Evolutionary conservation across 495 filamentous ascomycete genomes (phyloP), one percentile per base, ranked within the genome.

Genomic region (Rusavskia elegans): DNA sequence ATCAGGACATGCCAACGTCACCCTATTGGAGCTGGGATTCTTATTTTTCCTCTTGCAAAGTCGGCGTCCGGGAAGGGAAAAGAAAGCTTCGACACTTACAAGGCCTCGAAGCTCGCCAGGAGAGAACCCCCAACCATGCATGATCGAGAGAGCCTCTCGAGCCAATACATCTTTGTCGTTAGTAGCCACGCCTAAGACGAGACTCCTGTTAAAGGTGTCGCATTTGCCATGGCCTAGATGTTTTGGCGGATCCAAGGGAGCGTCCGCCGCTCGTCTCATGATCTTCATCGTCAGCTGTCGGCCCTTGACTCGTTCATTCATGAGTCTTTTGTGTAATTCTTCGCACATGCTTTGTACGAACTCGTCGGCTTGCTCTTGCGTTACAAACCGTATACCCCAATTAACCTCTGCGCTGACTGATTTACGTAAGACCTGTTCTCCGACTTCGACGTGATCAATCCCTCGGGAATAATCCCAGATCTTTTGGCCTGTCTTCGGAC

Each of bases 391-490:
- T 49, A 98, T 92, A 2, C 92, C 92, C 93, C 93, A 98, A 59
- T 95, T 98, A 53, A 98, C 87, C 55, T 97, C 89, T 0, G 89
- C 90, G 1, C 89, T 95, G 13, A 97, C 85, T 0, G 89, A 95
- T 61, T 96, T 95, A 35, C 92, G 78, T 13, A 77, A 61, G 0
- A 77, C 72, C 61, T 89, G 83, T 44, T 88, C 84, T 32, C 92
- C 92, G 27, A 97, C 87, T 64, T 94, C 89, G 0, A 79, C 72
- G 41, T 75, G 71, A 64, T 98, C 93, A 50, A 97, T 87, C 1
- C 92, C 92, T 14, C 89, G 79, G 27, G 90, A 76, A 60, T 93
- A 95, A 50, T 95, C 85, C 77, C 80, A 95, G 7, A 98, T 73
- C 64, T 85, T 95, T 52, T 85, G 83, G 6, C 92, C 93, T 1